Conservation (phyloP, 2,329 filamentous ascomycete species). For the Paraconiothyrium brasiliense region DNA sequence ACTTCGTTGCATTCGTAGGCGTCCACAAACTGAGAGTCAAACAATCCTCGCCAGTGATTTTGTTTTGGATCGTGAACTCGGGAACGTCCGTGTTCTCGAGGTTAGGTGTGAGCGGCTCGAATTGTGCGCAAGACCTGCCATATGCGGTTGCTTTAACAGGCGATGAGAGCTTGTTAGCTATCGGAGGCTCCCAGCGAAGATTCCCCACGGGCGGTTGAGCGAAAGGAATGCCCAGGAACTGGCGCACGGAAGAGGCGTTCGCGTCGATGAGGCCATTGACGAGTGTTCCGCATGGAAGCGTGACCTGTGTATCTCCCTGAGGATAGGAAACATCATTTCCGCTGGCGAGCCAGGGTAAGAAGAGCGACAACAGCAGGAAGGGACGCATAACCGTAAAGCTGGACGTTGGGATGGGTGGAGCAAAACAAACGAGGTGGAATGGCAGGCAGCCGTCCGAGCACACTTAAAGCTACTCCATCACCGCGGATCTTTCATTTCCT, state of each 20-base stretch:
- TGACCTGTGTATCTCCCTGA: conserved; percentile 14
- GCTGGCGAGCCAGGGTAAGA: not conserved
- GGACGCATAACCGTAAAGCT: not conserved
- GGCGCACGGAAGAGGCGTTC: conserved; percentile 25
- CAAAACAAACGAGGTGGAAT: not conserved
- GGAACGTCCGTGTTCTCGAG: conserved; percentile 23
- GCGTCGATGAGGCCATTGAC: conserved; percentile 9
- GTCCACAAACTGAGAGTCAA: conserved; percentile 57
- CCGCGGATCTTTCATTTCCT: not conserved
- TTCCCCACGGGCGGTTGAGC: conserved; percentile 34
- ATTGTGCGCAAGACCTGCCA: conserved; percentile 28
- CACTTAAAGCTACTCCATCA: not conserved
- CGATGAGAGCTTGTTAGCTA: conserved; percentile 14
- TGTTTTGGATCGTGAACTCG: conserved; percentile 15
- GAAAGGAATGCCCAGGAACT: conserved; percentile 40
- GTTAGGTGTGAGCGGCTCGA: conserved; percentile 10
- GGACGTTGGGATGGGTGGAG: not conserved
- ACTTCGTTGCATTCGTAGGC: conserved; percentile 35
- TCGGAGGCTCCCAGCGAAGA: conserved; percentile 35
- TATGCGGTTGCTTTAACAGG: conserved; percentile 21
- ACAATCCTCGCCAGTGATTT: conserved; percentile 52
- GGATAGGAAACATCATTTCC: not conserved
- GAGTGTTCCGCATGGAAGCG: conserved; percentile 18
- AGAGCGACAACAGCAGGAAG: not conserved
- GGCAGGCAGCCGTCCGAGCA: not conserved